These are phyloP conservation scores for Melocanna baccifera DNA, from an alignment of 176 grass and related monocot genomes.

Conservation along the genomic window DNA sequence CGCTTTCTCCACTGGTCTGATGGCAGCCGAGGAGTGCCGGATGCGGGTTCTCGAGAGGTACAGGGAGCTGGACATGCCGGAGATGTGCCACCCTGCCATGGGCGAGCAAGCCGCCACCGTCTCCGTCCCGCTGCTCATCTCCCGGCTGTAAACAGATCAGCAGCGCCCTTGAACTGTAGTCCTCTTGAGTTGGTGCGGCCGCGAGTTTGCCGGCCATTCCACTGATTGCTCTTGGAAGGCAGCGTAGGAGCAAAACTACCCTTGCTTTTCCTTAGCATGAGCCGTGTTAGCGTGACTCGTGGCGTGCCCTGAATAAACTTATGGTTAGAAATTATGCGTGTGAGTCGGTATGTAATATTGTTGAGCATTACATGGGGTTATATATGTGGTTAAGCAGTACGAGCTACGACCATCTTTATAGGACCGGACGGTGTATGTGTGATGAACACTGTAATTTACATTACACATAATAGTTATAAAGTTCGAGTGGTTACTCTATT, in stretches of 20 bases:
- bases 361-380: neutral
- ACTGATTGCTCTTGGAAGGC: conserved; percentile 51
- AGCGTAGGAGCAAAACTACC: conserved; percentile 15
- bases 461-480: neutral
- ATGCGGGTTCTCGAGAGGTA: conserved; percentile 90
- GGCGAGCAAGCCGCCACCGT: conserved; percentile 60
- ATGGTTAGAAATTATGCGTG: neutral
- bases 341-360: conserved; percentile 1
- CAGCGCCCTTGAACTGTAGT: neutral
- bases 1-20: conserved; percentile 85
- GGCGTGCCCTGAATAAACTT: conserved; percentile 22
- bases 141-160: conserved; percentile 50
- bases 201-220: conserved; percentile 28
- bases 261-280: conserved; percentile 44
- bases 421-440: neutral
- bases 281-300: conserved; percentile 22
- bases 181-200: neutral
- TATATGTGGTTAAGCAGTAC: neutral
- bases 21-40: conserved; percentile 85
- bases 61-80: conserved; percentile 62
- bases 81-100: conserved; percentile 72
- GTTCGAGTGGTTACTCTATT: neutral
- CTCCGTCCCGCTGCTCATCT: conserved; percentile 87
- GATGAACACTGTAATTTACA: conserved; percentile 34
- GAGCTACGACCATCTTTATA: conserved; percentile 8